Conservation (phyloP, 2,329 filamentous ascomycete genomes). For the Septoria petroselini region DNA sequence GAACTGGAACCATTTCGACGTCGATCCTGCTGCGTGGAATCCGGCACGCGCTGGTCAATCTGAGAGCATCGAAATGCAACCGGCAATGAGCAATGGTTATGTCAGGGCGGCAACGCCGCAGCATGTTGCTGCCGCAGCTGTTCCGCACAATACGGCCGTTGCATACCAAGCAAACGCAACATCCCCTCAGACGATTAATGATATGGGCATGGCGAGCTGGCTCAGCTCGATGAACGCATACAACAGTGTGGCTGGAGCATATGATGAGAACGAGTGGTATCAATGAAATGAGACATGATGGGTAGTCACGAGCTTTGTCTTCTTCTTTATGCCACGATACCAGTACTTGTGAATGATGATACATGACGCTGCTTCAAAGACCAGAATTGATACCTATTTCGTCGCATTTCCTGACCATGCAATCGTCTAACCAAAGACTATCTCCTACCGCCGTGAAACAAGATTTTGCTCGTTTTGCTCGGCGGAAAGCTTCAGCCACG, state of each 20-base stretch:
- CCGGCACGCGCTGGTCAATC: not conserved
- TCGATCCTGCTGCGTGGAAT: constrained; percentile 25
- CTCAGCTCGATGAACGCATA: constrained; percentile 32
- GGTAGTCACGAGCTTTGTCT: too few relatives aligned
- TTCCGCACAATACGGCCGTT: not conserved
- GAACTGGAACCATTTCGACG: constrained; percentile 51
- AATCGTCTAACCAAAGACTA: too few relatives aligned
- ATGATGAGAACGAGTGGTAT: constrained; percentile 45
- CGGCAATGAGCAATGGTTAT: not conserved
- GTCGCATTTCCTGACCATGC: not conserved
- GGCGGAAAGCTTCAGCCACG: too few relatives aligned
- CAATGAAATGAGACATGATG: constrained; percentile 29
- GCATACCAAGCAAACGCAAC: constrained; percentile 2
- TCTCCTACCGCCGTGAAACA: too few relatives aligned
- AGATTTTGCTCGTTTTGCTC: too few relatives aligned
- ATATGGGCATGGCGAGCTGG: constrained; percentile 27
- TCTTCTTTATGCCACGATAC: too few relatives aligned
- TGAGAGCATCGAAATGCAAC: constrained; percentile 1
- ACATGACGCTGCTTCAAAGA: too few relatives aligned
- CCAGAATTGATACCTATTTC: too few relatives aligned
- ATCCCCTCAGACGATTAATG: constrained; percentile 5
- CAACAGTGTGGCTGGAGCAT: constrained; percentile 33
- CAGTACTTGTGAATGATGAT: too few relatives aligned
- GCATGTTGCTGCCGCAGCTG: not conserved
- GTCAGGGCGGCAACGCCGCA: not conserved